Conservation (phyloP, 192 early-diverging fungal species). For the Linnemannia elongata region DNA sequence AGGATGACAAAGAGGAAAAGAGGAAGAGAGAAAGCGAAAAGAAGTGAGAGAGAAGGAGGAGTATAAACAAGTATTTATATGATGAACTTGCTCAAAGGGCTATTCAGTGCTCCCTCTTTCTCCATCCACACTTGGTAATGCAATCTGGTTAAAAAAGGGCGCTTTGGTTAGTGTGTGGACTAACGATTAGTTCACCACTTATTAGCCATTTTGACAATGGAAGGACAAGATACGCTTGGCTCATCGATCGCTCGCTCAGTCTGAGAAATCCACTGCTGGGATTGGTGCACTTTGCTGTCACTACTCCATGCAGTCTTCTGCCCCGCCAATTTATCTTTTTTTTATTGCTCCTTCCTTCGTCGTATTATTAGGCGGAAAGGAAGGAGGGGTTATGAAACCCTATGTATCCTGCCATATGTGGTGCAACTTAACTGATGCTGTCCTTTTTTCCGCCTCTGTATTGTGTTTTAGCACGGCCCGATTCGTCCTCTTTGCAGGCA, state of each 20-base stretch:
- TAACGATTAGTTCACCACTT: no score
- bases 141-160: no score
- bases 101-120: background rate
- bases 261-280: no score
- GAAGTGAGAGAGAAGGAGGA: background rate
- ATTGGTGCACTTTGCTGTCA: background rate
- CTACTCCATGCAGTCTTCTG: background rate
- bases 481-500: background rate
- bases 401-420: background rate
- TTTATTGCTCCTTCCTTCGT: background rate
- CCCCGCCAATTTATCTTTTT: conserved; percentile 1
- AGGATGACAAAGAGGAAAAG: background rate
- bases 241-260: background rate
- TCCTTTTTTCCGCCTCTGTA: background rate
- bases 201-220: no score
- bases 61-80: background rate
- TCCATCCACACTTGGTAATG: no score
- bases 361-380: background rate
- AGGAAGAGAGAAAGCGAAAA: background rate
- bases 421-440: no score
- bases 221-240: background rate
- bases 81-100: background rate
- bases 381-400: background rate
- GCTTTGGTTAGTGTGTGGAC: no score
- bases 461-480: background rate